Evolutionary conservation across 2,329 filamentous ascomycete species (phyloP).

Genomic region (Scedosporium minutisporum): DNA sequence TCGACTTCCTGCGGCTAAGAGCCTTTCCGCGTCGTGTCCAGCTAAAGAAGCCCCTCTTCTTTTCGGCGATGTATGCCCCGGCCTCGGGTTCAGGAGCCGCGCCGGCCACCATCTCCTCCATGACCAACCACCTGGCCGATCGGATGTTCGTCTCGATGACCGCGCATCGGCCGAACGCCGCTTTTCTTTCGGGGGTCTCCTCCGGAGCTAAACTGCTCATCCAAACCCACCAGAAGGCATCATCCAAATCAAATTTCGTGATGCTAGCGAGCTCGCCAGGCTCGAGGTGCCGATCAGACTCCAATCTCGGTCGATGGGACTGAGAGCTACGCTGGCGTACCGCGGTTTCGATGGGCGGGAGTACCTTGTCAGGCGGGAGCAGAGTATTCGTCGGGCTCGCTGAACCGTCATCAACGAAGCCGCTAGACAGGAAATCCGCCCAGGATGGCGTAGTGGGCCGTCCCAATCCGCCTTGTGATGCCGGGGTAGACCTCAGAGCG

Average conservation of each 20-base stretch:
- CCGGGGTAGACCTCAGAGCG: constrained; percentile 55
- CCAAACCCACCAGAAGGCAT: constrained; percentile 99
- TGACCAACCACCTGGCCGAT: constrained; percentile 78
- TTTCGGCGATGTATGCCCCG: constrained; percentile 86
- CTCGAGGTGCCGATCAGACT: constrained; percentile 60
- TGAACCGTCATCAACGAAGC: constrained; percentile 73
- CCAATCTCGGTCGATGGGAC: constrained; percentile 66
- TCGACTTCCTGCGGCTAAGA: constrained; percentile 59
- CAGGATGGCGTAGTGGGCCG: constrained; percentile 93
- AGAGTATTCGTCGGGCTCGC: constrained; percentile 57
- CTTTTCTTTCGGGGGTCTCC: constrained; percentile 75
- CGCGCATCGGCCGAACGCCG: constrained; percentile 87
- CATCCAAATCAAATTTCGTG: constrained; percentile 73
- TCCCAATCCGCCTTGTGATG: constrained; percentile 57
- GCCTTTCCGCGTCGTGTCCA: constrained; percentile 63
- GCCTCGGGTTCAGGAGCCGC: constrained; percentile 76
- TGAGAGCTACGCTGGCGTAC: constrained; percentile 74
- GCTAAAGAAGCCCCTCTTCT: constrained; percentile 79
- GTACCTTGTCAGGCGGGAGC: constrained; percentile 81
- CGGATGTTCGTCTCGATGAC: constrained; percentile 80
- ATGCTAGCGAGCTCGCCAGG: constrained; percentile 94
- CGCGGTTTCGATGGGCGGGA: constrained; percentile 73
- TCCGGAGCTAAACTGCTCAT: constrained; percentile 92
- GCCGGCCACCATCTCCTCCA: constrained; percentile 94
- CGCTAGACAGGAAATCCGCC: constrained; percentile 94